Base-by-base conservation (phyloP, 768 basidiomycete genomes). In the Lactifluus echinatus region DNA sequence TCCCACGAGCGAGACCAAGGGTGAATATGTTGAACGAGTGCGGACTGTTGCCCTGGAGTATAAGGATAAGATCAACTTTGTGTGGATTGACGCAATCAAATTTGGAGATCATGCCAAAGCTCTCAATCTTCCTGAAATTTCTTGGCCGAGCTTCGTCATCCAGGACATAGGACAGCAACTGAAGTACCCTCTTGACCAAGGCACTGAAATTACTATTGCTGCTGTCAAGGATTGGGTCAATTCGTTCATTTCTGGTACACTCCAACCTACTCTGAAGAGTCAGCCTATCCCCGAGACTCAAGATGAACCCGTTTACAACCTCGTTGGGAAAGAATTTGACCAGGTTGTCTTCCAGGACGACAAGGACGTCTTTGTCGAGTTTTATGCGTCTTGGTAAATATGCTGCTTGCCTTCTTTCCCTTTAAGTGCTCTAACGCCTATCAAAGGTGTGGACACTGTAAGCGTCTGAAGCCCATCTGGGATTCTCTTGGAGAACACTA, bases 311-410 rank as follows among this genome's bases (percentile, higher is more conserved):
- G 93, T 95, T 53, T 86, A 79, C 72, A 80, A 77, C 49, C 75
- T 99, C 26, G 95, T 97, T 52, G 84, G 90, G 60, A 87, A 90
- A 71, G 82, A 87, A 63, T 98, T 97, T 63, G 92, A 98, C 2
- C 75, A 90, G 50, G 76, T 93, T 50, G 86, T 90, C 33, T 83
- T 81, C 60, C 90, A 96, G 67, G 88, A 93, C 61, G 74, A 75
- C 56, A 96, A 96, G 75, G 94, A 98, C 69, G 86, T 97, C 66
- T 93, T 99, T 66, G 77, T 97, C 63, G 95, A 98, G 73, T 94
- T 99, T 73, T 97, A 90, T 66, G 96, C 96, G 47, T 82, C 92
- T 48, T 99, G 96, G 96, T 94, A 71, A 43, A 85, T 72, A 2
- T 6, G 55, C 63, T 57, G 53, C 23, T 62, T 60, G 5, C 8